phyloP scores from a whole-genome alignment of 1,284 basidiomycete species.

The Melanopsichium pennsylvanicum region DNA sequence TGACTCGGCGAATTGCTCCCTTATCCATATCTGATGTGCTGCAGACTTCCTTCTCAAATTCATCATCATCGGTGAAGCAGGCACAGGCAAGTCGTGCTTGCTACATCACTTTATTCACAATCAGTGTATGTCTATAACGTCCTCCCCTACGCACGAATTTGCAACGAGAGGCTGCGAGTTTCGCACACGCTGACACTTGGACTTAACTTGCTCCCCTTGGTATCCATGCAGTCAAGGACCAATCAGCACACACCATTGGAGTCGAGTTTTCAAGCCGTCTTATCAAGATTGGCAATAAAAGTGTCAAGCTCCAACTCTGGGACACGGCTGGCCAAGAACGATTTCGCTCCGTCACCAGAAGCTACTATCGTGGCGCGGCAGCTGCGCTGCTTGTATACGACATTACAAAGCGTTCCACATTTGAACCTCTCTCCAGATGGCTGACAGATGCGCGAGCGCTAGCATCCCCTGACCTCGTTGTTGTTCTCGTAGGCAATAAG shows the following conservation, averaged over 20 bases:
- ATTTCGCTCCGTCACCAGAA: conserved; percentile 88
- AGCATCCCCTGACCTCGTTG: conserved; percentile 83
- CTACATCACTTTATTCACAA: conserved; percentile 95
- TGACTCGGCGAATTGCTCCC: too few species aligned
- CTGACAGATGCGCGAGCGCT: conserved; percentile 87
- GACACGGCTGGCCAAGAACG: conserved; percentile 60
- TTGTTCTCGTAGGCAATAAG: conserved; percentile 94
- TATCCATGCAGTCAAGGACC: conserved; percentile 81
- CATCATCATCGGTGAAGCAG: conserved; percentile 95
- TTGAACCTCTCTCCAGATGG: conserved; percentile 83
- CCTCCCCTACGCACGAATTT: background rate
- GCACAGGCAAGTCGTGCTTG: conserved; percentile 94
- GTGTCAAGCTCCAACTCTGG: conserved; percentile 78
- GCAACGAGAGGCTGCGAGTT: too few species aligned
- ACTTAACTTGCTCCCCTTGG: too few species aligned
- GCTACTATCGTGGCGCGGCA: conserved; percentile 91
- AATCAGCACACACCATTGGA: conserved; percentile 96
- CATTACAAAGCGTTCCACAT: conserved; percentile 83
- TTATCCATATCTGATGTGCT: background rate
- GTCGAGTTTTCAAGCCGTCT: conserved; percentile 92
- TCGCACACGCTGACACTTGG: background rate
- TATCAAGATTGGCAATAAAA: conserved; percentile 86
- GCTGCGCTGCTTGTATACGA: conserved; percentile 84
- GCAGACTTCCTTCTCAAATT: conserved; percentile 93
- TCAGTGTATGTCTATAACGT: conserved; percentile 73